A percentile compares a stretch with the other conserved stretches of the same genome.
Evolutionary conservation across 2,329 filamentous ascomycete species (phyloP).

Genomic region (Bipolaris gigantea): DNA sequence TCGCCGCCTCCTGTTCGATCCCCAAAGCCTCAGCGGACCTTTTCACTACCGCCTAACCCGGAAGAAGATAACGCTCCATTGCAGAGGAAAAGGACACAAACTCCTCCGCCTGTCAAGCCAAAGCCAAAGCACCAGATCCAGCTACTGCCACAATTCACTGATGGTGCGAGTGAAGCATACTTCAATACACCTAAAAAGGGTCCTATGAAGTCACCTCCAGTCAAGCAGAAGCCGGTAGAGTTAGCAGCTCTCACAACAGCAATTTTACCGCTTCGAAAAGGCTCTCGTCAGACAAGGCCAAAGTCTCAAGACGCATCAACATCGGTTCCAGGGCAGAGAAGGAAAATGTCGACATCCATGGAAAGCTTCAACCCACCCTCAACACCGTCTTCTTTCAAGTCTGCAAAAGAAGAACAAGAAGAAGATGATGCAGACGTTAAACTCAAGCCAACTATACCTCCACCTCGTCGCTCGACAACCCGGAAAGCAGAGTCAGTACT

Average conservation of each 20-base stretch:
- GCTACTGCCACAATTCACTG: constrained; percentile 16
- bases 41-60: constrained; percentile 36
- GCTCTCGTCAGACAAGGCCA: constrained; percentile 22
- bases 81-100: constrained; percentile 24
- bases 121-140: constrained; percentile 36
- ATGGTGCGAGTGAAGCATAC: constrained; percentile 18
- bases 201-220: constrained; percentile 28
- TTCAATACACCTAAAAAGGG: constrained; percentile 26
- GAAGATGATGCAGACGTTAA: constrained; percentile 33
- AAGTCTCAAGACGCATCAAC: constrained; percentile 29
- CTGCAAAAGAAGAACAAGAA: constrained; percentile 40
- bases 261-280: constrained; percentile 17
- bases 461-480: constrained; percentile 39
- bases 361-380: constrained; percentile 32
- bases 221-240: constrained; percentile 32
- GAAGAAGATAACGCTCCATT: constrained; percentile 18
- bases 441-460: constrained; percentile 38
- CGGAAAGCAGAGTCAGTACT: constrained; percentile 14
- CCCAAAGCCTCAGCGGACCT: constrained; percentile 47
- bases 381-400: constrained; percentile 41
- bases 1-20: constrained; percentile 43
- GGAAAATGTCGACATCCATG: constrained; percentile 30
- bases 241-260: constrained; percentile 26
- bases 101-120: constrained; percentile 32
- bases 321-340: constrained; percentile 21